Conservation (phyloP, 2,329 filamentous ascomycete species). For the Dothideomycetidae sp. region DNA sequence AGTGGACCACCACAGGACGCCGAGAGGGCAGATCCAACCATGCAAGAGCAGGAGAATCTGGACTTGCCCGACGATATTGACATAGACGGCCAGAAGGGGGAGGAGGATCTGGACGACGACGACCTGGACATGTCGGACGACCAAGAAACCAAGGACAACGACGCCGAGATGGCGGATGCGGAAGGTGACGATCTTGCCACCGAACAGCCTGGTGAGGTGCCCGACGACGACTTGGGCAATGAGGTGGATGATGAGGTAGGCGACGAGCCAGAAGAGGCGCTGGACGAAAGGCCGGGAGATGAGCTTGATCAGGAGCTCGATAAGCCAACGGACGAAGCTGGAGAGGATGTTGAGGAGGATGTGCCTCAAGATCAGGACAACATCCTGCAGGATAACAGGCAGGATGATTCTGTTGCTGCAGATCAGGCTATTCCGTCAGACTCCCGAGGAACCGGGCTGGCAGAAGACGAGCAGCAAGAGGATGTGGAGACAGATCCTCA, state of each 20-base stretch:
- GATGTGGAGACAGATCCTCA: slow-evolving; percentile 35
- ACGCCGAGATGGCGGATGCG: slow-evolving; percentile 11
- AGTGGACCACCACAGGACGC: slow-evolving; percentile 52
- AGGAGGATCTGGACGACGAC: slow-evolving; percentile 28
- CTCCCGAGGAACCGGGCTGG: slow-evolving; percentile 38
- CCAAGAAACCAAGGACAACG: slow-evolving; percentile 15
- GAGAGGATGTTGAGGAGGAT: slow-evolving; percentile 21
- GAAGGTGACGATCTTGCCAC: slow-evolving; percentile 41
- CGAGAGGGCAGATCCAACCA: slow-evolving; percentile 57
- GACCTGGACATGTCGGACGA: slow-evolving; percentile 14
- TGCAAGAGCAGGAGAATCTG: slow-evolving; percentile 66
- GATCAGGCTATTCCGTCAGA: slow-evolving; percentile 13
- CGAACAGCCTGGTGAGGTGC: too few species aligned
- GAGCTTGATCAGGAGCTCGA: slow-evolving; percentile 27
- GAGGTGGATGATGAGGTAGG: slow-evolving; percentile 23
- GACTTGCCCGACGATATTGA: slow-evolving; percentile 83
- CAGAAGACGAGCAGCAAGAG: slow-evolving; percentile 50
- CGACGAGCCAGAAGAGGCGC: slow-evolving; percentile 20
- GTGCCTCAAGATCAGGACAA: slow-evolving; percentile 11
- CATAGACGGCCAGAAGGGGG: slow-evolving; percentile 52
- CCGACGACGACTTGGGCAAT: slow-evolving; percentile 45
- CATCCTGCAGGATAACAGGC: slow-evolving; percentile 14
- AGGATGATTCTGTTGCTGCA: slow-evolving; percentile 13
- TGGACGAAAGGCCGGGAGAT: slow-evolving; percentile 24
- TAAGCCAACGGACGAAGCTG: slow-evolving; percentile 31